Percentiles rank a stretch among this genome's conserved stretches.
phyloP scores from a whole-genome alignment of 1,139 yeast genomes.

The Zygotorulaspora mrakii region DNA sequence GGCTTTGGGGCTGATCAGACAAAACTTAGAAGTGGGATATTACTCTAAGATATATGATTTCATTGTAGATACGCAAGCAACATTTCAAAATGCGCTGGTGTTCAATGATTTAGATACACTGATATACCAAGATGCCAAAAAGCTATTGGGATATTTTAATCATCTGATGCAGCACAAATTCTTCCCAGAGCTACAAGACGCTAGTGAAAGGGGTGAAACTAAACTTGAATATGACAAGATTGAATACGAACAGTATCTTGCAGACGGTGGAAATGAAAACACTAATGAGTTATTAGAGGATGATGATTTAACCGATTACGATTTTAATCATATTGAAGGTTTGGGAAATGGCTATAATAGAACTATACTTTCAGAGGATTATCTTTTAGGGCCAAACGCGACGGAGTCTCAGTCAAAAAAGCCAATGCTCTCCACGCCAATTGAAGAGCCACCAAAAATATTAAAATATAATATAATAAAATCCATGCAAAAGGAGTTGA shows the following conservation, averaged over 20 bases:
- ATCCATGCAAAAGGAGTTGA: conserved; percentile 21
- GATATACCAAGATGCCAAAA: conserved; percentile 54
- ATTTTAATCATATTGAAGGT: conserved; percentile 34
- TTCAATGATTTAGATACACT: conserved; percentile 56
- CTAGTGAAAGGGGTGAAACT: conserved; percentile 34
- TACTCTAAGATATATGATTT: conserved; percentile 48
- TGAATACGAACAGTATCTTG: conserved; percentile 31
- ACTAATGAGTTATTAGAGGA: conserved; percentile 13
- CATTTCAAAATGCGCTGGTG: conserved; percentile 55
- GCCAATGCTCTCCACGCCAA: conserved; percentile 16
- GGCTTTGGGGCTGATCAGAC: conserved; percentile 48
- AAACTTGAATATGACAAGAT: conserved; percentile 31
- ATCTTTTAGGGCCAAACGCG: conserved; percentile 28
- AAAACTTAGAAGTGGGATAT: conserved; percentile 43
- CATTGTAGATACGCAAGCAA: conserved; percentile 46
- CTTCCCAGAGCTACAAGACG: conserved; percentile 31
- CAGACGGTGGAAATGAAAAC: conserved; percentile 23
- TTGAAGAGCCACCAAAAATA: conserved; percentile 24
- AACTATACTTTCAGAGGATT: conserved; percentile 32
- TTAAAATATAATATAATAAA: conserved; percentile 32
- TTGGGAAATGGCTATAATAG: conserved; percentile 37
- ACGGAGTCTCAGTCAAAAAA: conserved; percentile 12
- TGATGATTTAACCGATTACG: conserved; percentile 28
- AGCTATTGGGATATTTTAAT: conserved; percentile 37
- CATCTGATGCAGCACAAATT: conserved; percentile 26